A percentile compares a stretch with the other conserved stretches of the same genome.
Conservation (phyloP, 208 protist species). For the Phytomonas serpens region DNA sequence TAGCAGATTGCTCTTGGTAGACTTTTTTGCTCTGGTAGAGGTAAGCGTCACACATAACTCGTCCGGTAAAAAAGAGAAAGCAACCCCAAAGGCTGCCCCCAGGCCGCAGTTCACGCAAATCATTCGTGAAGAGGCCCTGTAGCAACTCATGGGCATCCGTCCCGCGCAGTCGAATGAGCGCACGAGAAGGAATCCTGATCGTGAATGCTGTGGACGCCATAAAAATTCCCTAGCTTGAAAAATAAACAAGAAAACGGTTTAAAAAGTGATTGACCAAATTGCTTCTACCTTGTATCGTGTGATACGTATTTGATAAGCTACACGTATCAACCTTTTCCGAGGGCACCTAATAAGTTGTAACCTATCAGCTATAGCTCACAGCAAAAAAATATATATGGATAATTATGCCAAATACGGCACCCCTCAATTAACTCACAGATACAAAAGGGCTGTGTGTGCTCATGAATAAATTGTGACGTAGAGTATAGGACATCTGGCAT, state of each 20-base stretch:
- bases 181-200: constrained; percentile 28
- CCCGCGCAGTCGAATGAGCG: constrained; percentile 56
- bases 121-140: constrained; percentile 78
- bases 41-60: constrained; percentile 75
- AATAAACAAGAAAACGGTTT: not conserved
- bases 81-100: constrained; percentile 66
- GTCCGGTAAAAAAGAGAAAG: constrained; percentile 75
- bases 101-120: constrained; percentile 43
- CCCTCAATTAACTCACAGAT: constrained; percentile 1
- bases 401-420: not conserved
- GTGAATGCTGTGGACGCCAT: constrained; percentile 2
- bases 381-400: not conserved
- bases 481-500: not conserved
- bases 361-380: not conserved
- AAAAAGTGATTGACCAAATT: not conserved
- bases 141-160: constrained; percentile 54
- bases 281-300: not conserved
- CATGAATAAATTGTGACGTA: not conserved
- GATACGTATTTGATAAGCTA: not conserved
- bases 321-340: constrained; percentile 1
- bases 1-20: constrained; percentile 16
- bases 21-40: constrained; percentile 34
- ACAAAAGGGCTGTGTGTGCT: not conserved
- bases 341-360: not conserved
- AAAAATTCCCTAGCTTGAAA: not conserved